Evolutionary conservation across 768 basidiomycete species (phyloP).

Genomic region (Paxillus involutus): DNA sequence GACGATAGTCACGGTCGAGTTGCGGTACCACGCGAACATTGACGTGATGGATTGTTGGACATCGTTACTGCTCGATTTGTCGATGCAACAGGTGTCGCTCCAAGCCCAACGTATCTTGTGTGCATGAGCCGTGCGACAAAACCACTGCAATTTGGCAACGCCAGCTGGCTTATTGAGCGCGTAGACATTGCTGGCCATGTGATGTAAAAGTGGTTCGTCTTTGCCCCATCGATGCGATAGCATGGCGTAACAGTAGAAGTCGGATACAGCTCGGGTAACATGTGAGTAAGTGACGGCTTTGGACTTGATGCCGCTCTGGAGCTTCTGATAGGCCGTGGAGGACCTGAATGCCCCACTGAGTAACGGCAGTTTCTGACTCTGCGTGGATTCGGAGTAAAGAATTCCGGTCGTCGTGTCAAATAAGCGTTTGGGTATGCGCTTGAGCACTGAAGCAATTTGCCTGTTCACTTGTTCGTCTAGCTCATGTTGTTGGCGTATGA

Average conservation of each 20-base stretch:
- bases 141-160: neutral
- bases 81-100: conserved; percentile 5
- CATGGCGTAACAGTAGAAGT: neutral
- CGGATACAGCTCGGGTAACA: neutral
- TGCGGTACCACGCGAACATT: conserved; percentile 3
- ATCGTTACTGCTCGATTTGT: conserved; percentile 1
- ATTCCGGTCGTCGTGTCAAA: neutral
- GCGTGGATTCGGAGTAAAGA: neutral
- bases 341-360: neutral
- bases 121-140: neutral
- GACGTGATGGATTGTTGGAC: neutral
- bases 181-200: neutral
- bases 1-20: neutral
- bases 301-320: neutral
- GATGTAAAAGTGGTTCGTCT: neutral
- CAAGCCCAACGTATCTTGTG: neutral
- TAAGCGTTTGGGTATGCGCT: neutral
- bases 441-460: neutral
- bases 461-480: neutral
- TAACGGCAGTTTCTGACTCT: neutral
- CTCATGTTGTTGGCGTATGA: neutral
- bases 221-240: conserved; percentile 3
- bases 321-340: neutral
- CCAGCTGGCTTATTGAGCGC: neutral
- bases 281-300: neutral